Percentiles rank a stretch among this genome's conserved stretches.
Evolutionary conservation across 2,329 filamentous ascomycete genomes (phyloP).

Genomic region (Oidium heveae): DNA sequence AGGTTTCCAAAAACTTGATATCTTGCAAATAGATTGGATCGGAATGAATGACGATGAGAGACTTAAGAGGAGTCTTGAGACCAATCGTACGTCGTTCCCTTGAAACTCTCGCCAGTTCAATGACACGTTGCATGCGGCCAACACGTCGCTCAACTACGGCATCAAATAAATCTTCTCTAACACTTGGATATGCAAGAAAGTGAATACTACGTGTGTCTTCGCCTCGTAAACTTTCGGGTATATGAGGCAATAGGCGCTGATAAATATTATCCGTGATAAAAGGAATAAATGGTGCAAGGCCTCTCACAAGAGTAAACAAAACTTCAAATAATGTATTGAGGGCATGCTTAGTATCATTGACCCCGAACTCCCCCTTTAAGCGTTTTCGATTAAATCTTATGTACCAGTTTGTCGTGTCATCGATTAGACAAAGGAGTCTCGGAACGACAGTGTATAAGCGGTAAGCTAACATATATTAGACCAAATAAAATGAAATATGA

Average conservation of each 20-base stretch:
- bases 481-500: no score
- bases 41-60: constrained; percentile 66
- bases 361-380: constrained; percentile 68
- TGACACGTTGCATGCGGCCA: constrained; percentile 79
- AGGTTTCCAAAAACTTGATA: constrained; percentile 60
- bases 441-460: constrained; percentile 82
- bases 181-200: constrained; percentile 74
- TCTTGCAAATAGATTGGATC: constrained; percentile 68
- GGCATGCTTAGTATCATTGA: constrained; percentile 69
- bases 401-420: constrained; percentile 97
- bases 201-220: constrained; percentile 70
- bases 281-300: constrained; percentile 80
- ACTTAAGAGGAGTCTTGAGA: constrained; percentile 77
- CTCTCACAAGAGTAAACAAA: constrained; percentile 65
- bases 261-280: constrained; percentile 95
- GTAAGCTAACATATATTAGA: constrained; percentile 23
- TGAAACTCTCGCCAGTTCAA: constrained; percentile 68
- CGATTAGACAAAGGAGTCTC: constrained; percentile 56
- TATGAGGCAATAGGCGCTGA: constrained; percentile 53
- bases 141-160: constrained; percentile 66
- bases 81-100: constrained; percentile 66
- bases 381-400: constrained; percentile 83
- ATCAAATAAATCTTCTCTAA: constrained; percentile 72
- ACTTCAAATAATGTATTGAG: constrained; percentile 90
- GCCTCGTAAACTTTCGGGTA: constrained; percentile 42